These are phyloP conservation scores for Penicillium sp. DNA, from an alignment of 2,329 filamentous ascomycete species.

Conservation along the genomic window DNA sequence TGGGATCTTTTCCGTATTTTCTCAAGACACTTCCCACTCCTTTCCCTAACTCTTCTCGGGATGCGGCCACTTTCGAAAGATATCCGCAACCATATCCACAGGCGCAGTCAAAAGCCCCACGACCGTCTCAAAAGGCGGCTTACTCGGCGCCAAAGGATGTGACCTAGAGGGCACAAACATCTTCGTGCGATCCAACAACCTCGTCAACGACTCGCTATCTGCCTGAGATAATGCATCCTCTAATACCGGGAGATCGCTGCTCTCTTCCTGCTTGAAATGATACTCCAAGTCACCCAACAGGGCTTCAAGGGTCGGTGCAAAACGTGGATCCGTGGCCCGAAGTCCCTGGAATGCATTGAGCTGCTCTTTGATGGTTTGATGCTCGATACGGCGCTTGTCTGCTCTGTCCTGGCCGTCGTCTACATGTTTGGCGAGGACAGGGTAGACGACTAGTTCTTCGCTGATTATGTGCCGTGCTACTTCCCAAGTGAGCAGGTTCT, in stretches of 20 bases:
- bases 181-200: slow-evolving; percentile 53
- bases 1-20: background rate
- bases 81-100: slow-evolving; percentile 55
- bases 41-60: background rate
- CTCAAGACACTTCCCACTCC: background rate
- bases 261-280: slow-evolving; percentile 55
- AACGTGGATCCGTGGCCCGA: slow-evolving; percentile 40
- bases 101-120: slow-evolving; percentile 56
- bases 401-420: slow-evolving; percentile 46
- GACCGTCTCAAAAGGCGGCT: slow-evolving; percentile 58
- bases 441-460: slow-evolving; percentile 56
- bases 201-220: slow-evolving; percentile 41
- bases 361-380: slow-evolving; percentile 53
- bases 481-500: slow-evolving; percentile 56
- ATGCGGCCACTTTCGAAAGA: slow-evolving; percentile 56
- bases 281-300: slow-evolving; percentile 44
- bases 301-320: slow-evolving; percentile 43
- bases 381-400: slow-evolving; percentile 50
- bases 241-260: slow-evolving; percentile 48
- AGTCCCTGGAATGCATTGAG: slow-evolving; percentile 53
- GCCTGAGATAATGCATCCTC: slow-evolving; percentile 42
- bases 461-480: slow-evolving; percentile 52
- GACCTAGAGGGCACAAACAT: slow-evolving; percentile 53
- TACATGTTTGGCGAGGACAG: slow-evolving; percentile 52
- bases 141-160: slow-evolving; percentile 52